A percentile compares a stretch with the other conserved stretches of the same genome.
Evolutionary conservation across 169 alveolate genomes (phyloP).

Genomic region (Plasmodium chabaudi): DNA sequence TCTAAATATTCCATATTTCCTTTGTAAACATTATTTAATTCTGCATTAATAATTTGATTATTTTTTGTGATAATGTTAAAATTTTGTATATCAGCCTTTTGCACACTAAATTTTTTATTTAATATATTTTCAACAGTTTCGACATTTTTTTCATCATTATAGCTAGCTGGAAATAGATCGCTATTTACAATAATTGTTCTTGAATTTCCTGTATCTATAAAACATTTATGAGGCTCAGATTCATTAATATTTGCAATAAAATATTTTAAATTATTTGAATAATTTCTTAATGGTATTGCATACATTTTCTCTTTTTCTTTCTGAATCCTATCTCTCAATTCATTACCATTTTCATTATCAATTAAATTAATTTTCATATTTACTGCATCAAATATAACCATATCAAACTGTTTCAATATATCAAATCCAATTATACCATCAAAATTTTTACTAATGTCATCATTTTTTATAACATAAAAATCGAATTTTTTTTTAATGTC

Average conservation of each 20-base stretch:
- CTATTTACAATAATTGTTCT: conserved; percentile 33
- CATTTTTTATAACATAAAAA: conserved; percentile 31
- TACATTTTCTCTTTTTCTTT: background rate
- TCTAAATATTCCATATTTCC: conserved; percentile 20
- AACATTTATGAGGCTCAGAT: conserved; percentile 18
- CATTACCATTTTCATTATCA: background rate
- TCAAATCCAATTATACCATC: conserved; percentile 72
- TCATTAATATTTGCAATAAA: conserved; percentile 11
- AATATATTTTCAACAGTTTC: conserved; percentile 34
- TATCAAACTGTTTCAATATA: conserved; percentile 18
- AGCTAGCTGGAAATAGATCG: background rate
- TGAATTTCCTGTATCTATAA: conserved; percentile 46
- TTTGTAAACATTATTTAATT: conserved; percentile 15
- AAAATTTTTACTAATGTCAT: conserved; percentile 26
- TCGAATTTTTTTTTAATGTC: background rate
- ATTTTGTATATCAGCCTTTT: background rate
- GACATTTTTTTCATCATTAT: background rate
- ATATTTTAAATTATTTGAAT: conserved; percentile 32
- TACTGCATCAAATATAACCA: conserved; percentile 14
- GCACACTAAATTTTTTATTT: conserved; percentile 22
- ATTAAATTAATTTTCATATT: conserved; percentile 17
- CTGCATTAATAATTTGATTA: background rate
- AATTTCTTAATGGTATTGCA: conserved; percentile 21
- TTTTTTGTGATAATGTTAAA: conserved; percentile 15
- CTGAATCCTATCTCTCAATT: background rate